These are phyloP conservation scores for Sclerotiophoma versabilis DNA, from an alignment of 2,329 filamentous ascomycete genomes.

Conservation along the genomic window DNA sequence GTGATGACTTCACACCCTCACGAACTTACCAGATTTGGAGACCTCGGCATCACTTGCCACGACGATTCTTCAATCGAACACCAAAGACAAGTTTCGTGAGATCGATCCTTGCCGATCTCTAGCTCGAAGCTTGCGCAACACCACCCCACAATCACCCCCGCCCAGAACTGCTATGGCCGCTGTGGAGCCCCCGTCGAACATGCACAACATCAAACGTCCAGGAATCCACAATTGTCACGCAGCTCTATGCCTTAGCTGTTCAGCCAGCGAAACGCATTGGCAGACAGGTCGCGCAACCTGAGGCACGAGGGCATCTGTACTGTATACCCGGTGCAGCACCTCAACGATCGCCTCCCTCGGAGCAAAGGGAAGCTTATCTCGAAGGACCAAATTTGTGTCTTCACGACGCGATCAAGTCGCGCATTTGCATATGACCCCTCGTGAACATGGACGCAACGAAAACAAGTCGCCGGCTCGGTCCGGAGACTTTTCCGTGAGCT, in stretches of 20 bases:
- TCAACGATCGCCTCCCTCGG: not conserved
- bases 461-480: conserved; percentile 19
- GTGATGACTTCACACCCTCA: conserved; percentile 6
- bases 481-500: conserved; percentile 17
- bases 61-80: conserved; percentile 1
- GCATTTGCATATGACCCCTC: conserved; percentile 14
- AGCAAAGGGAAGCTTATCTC: conserved; percentile 7
- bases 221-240: conserved; percentile 7
- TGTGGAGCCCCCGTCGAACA: conserved; percentile 17
- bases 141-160: conserved; percentile 13
- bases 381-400: not conserved
- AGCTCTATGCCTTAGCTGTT: conserved; percentile 10
- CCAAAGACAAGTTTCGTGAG: not conserved
- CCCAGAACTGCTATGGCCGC: conserved; percentile 14
- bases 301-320: not conserved
- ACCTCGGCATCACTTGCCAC: conserved; percentile 8
- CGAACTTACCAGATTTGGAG: not conserved
- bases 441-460: conserved; percentile 6
- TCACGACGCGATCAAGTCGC: conserved; percentile 14
- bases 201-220: conserved; percentile 16
- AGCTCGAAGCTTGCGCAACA: conserved; percentile 9
- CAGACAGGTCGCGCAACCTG: not conserved
- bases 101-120: not conserved
- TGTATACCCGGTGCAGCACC: not conserved
- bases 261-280: not conserved